Conservation (phyloP, 441 rosid species). For the Erysimum cheiri region DNA sequence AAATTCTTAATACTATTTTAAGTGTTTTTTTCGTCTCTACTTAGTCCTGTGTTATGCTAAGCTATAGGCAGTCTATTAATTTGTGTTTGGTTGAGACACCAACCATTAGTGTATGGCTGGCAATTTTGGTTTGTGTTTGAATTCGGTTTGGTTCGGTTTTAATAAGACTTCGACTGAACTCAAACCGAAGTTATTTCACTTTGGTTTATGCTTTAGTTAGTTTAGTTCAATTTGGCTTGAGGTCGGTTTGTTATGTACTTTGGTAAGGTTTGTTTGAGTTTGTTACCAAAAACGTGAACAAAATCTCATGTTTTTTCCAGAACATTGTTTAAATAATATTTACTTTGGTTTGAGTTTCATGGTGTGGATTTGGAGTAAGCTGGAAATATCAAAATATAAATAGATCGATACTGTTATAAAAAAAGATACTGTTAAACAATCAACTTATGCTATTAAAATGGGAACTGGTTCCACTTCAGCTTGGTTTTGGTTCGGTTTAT, state of each 20-base stretch:
- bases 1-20: conserved; percentile 21
- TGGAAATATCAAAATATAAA: too few species aligned
- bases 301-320: neutral
- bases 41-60: conserved; percentile 20
- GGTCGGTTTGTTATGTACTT: too few species aligned
- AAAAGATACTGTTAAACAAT: too few species aligned
- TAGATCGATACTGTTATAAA: too few species aligned
- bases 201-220: neutral
- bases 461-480: too few species aligned
- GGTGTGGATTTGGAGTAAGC: too few species aligned
- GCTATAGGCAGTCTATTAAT: neutral
- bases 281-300: neutral
- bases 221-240: neutral
- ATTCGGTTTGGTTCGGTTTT: neutral
- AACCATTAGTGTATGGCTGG: neutral
- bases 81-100: neutral
- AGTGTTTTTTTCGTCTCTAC: too few species aligned
- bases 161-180: neutral
- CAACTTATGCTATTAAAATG: too few species aligned
- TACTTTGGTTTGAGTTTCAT: neutral
- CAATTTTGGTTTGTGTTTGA: neutral
- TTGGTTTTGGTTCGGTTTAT: too few species aligned
- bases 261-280: neutral
- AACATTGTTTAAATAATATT: neutral
- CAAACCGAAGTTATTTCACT: neutral